Evolutionary conservation across 257 asterid genomes (phyloP).

Genomic region (Ligustrum vulgare): DNA sequence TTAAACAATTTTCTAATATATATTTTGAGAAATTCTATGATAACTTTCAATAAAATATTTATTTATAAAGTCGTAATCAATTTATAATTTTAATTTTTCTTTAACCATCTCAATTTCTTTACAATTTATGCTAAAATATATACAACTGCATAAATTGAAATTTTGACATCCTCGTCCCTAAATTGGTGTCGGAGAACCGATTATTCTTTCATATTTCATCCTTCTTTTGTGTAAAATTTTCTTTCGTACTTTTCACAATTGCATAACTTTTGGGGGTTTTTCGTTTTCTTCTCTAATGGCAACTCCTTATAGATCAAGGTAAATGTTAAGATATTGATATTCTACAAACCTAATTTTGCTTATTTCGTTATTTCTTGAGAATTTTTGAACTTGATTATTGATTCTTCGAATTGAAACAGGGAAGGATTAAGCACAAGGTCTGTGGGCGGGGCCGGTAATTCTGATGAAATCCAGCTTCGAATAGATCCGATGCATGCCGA

Average conservation of each 20-base stretch:
- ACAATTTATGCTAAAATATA: too few species aligned
- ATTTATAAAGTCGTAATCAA: too few species aligned
- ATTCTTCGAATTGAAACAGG: conserved; percentile 35
- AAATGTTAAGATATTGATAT: conserved; percentile 9
- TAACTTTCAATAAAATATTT: too few species aligned
- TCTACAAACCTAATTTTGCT: background rate
- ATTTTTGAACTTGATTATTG: background rate
- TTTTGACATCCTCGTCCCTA: too few species aligned
- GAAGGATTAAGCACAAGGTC: conserved; percentile 83
- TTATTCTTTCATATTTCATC: background rate
- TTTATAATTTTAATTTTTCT: too few species aligned
- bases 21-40: too few species aligned
- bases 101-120: too few species aligned
- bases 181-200: background rate
- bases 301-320: conserved; percentile 77
- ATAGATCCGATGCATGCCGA: conserved; percentile 84
- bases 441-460: conserved; percentile 50
- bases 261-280: conserved; percentile 1
- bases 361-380: background rate
- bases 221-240: background rate
- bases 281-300: conserved; percentile 36
- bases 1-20: too few species aligned
- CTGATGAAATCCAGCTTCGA: conserved; percentile 84
- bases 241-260: background rate
- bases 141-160: too few species aligned